Conservation (phyloP, 768 basidiomycete species). For the Lentinula guzmanii region DNA sequence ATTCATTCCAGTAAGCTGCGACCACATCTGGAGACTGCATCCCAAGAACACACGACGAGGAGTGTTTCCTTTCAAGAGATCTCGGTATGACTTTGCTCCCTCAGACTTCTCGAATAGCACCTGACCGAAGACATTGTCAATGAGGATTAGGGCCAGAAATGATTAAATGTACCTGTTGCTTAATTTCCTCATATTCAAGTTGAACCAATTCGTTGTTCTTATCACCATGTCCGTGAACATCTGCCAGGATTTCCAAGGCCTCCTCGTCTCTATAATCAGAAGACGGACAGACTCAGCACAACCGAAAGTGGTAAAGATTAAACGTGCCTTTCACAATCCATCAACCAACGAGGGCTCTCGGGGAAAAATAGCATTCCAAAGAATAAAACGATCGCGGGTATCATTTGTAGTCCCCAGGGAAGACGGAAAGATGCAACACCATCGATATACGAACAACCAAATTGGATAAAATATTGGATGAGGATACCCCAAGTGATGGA, state of each 20-base stretch:
- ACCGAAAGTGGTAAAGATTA: neutral
- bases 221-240: constrained; percentile 66
- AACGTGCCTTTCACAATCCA: constrained; percentile 51
- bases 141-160: neutral
- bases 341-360: constrained; percentile 66
- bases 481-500: constrained; percentile 77
- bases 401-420: constrained; percentile 76
- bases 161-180: constrained; percentile 26
- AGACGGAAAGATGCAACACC: constrained; percentile 72
- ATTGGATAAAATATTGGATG: constrained; percentile 70
- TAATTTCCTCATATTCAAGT: constrained; percentile 69
- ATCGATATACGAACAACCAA: constrained; percentile 69
- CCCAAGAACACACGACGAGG: constrained; percentile 69
- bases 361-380: constrained; percentile 65
- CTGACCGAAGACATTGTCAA: constrained; percentile 6
- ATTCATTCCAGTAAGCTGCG: constrained; percentile 72
- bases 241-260: constrained; percentile 67
- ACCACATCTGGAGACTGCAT: constrained; percentile 74
- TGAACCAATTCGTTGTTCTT: constrained; percentile 53
- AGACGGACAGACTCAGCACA: neutral
- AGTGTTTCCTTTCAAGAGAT: constrained; percentile 61
- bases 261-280: constrained; percentile 38
- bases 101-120: constrained; percentile 57
- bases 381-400: constrained; percentile 67
- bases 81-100: constrained; percentile 65